Evolutionary conservation across 2,329 filamentous ascomycete species (phyloP).

Genomic region (Exophiala xenobiotica): DNA sequence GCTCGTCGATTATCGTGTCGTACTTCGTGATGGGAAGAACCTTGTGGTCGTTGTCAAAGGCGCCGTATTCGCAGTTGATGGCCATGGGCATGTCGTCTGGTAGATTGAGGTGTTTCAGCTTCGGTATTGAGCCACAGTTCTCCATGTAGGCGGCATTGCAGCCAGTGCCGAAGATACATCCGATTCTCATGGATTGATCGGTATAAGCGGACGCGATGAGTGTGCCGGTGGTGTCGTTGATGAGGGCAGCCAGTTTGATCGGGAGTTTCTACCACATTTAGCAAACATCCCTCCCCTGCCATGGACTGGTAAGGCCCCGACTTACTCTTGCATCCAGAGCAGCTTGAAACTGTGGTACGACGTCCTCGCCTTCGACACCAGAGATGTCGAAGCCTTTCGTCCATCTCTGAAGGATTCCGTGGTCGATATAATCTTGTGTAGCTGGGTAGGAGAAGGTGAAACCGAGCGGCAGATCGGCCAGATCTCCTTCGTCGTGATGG

Average conservation of each 20-base stretch:
- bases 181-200: conserved; percentile 88
- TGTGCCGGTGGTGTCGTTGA: conserved; percentile 97
- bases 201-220: conserved; percentile 96
- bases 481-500: conserved; percentile 68
- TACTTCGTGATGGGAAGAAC: conserved; percentile 83
- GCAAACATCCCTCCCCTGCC: not conserved
- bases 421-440: conserved; percentile 88
- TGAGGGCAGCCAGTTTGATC: conserved; percentile 87
- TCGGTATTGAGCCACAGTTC: conserved; percentile 83
- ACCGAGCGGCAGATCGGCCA: conserved; percentile 69
- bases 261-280: conserved; percentile 27
- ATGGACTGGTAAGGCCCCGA: no score
- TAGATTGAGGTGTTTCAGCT: conserved; percentile 87
- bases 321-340: conserved; percentile 68
- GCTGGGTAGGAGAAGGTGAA: conserved; percentile 97
- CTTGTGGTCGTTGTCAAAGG: conserved; percentile 90
- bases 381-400: conserved; percentile 96
- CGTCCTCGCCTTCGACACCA: conserved; percentile 85
- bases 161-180: conserved; percentile 96
- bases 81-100: conserved; percentile 82
- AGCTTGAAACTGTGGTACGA: conserved; percentile 82
- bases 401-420: conserved; percentile 90
- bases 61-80: conserved; percentile 97
- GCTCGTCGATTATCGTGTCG: conserved; percentile 82
- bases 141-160: conserved; percentile 95